Conservation (phyloP, 164 flowering plant species). For the Tinospora cordifolia region DNA sequence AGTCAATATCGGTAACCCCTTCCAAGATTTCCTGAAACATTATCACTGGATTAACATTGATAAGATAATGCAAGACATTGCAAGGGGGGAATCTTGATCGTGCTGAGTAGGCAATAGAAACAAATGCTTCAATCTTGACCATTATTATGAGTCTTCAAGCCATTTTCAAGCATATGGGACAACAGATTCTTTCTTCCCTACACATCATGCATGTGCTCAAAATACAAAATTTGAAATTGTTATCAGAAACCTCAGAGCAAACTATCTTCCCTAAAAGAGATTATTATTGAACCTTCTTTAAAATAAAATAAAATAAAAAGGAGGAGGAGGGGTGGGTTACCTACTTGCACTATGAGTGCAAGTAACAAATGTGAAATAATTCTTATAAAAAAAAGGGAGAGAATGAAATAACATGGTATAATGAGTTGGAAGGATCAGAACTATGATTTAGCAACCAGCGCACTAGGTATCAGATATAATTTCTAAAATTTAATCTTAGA, state of each 20-base stretch:
- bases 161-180: no score
- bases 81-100: not conserved
- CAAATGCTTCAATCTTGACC: not conserved
- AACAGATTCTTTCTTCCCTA: not conserved
- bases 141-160: not conserved
- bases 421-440: not conserved
- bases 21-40: slow-evolving; percentile 74
- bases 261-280: no score
- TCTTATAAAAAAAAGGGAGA: no score
- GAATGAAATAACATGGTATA: not conserved
- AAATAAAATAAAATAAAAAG: not conserved
- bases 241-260: not conserved
- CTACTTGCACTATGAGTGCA: not conserved
- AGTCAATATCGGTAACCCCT: slow-evolving; percentile 71
- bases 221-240: not conserved
- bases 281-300: no score
- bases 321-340: not conserved
- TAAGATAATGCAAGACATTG: not conserved
- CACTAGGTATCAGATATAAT: not conserved
- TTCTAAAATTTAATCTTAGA: not conserved
- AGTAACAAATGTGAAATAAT: not conserved
- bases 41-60: not conserved
- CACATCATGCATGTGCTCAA: not conserved
- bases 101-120: not conserved
- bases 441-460: not conserved